phyloP scores from a whole-genome alignment of 2,329 filamentous ascomycete genomes.

The Beauveria rudraprayagi region DNA sequence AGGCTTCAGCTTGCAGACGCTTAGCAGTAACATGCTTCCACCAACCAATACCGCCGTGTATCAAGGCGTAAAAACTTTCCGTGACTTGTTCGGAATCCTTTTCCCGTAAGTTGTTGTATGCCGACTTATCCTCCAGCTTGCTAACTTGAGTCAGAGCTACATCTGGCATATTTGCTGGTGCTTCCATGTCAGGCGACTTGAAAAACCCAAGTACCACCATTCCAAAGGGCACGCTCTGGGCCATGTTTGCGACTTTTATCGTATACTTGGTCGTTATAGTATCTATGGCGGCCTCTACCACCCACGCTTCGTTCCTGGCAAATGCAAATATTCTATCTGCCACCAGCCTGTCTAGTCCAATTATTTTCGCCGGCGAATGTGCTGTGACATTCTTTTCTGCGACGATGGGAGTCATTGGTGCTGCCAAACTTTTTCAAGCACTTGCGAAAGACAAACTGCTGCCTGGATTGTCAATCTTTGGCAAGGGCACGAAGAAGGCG shows the following conservation, averaged over 20 bases:
- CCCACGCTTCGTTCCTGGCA: conserved; percentile 62
- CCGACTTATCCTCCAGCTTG: conserved; percentile 38
- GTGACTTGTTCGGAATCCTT: conserved; percentile 76
- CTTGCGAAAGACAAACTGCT: conserved; percentile 71
- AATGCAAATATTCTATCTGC: conserved; percentile 76
- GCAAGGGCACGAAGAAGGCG: conserved; percentile 59
- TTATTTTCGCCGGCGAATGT: conserved; percentile 75
- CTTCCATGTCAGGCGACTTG: conserved; percentile 84
- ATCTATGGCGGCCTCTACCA: conserved; percentile 69
- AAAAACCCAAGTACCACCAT: conserved; percentile 78
- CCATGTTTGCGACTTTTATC: conserved; percentile 66
- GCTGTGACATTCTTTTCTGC: conserved; percentile 78
- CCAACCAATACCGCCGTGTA: conserved; percentile 56
- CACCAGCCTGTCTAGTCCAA: conserved; percentile 63
- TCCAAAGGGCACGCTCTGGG: conserved; percentile 73
- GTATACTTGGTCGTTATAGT: conserved; percentile 70
- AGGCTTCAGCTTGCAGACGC: conserved; percentile 61
- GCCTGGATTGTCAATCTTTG: conserved; percentile 67
- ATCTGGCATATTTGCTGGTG: conserved; percentile 58
- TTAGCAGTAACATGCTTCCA: conserved; percentile 67
- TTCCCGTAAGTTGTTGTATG: conserved; percentile 50
- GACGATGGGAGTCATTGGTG: conserved; percentile 79
- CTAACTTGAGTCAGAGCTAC: conserved; percentile 31
- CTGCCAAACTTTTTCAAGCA: conserved; percentile 77
- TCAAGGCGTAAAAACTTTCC: conserved; percentile 60